phyloP scores from a whole-genome alignment of 2,329 filamentous ascomycete genomes.

The Fusarium musae region DNA sequence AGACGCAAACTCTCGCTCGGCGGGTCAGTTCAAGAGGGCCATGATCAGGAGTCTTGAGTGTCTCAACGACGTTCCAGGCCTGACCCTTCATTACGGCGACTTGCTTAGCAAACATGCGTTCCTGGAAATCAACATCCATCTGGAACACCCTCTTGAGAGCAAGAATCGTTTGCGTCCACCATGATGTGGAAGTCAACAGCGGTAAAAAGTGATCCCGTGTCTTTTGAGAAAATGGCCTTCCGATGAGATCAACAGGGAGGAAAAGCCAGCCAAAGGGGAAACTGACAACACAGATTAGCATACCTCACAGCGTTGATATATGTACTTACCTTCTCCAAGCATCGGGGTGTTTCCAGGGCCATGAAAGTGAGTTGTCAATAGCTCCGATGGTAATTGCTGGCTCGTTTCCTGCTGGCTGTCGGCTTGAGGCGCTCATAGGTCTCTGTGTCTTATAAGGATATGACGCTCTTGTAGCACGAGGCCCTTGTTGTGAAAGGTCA shows the following conservation, averaged over 20 bases:
- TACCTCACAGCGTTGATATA: neutral
- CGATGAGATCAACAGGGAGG: slow-evolving; percentile 93
- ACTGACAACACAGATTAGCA: slow-evolving; percentile 57
- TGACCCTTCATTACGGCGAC: slow-evolving; percentile 99
- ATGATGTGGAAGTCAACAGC: slow-evolving; percentile 89
- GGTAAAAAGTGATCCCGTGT: slow-evolving; percentile 97
- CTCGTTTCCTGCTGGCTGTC: slow-evolving; percentile 56
- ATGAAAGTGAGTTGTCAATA: slow-evolving; percentile 97
- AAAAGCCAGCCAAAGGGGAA: slow-evolving; percentile 99
- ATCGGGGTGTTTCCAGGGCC: slow-evolving; percentile 99
- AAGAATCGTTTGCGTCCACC: slow-evolving; percentile 96
- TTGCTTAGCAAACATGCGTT: slow-evolving; percentile 98
- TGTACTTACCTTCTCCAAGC: slow-evolving; percentile 71
- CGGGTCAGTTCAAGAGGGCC: slow-evolving; percentile 93
- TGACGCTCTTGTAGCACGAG: slow-evolving; percentile 56
- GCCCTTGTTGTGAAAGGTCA: slow-evolving; percentile 57
- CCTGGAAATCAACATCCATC: slow-evolving; percentile 94
- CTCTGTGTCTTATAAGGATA: slow-evolving; percentile 82
- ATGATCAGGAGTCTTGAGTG: slow-evolving; percentile 90
- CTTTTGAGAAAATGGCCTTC: slow-evolving; percentile 93
- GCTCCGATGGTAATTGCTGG: slow-evolving; percentile 83
- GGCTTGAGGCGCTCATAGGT: slow-evolving; percentile 81
- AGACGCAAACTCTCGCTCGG: slow-evolving; percentile 91
- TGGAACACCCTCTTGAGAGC: slow-evolving; percentile 89
- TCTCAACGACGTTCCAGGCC: slow-evolving; percentile 99